Evolutionary conservation across 495 filamentous ascomycete species (phyloP), one percentile per base, ranked within the genome.

Genomic region (Apodospora peruviana): DNA sequence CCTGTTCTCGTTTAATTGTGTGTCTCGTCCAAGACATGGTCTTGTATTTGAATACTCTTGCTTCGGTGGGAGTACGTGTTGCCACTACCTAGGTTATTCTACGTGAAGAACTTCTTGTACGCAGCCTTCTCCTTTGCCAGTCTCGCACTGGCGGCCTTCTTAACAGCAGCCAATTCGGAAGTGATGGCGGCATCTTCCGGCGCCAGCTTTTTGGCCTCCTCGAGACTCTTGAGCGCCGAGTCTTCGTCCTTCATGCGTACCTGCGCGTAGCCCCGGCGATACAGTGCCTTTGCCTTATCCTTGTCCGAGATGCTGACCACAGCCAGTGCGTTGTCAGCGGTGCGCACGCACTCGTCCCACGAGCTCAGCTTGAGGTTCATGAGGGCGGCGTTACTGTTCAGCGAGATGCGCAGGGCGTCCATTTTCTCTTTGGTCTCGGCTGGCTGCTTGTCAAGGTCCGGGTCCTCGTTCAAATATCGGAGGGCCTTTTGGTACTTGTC

Each of bases 401-500:
- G 70, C 32, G 62, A 65, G 39, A 59, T 38, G 46, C 61, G 66
- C 29, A 99, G 75, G 20, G 81, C 71, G 55, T 82, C 82, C 49
- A 95, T 70, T 58, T 87, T 73, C 41, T 71, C 61, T 40, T 77
- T 79, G 27, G 86, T 74, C 38, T 89, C 86, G 35, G 75, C 71
- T 29, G 84, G 73, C 51, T 90, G 88, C 2, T 75, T 70, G 16
- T 90, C 83, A 18, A 83, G 68, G 42, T 83, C 81, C 10, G 88
- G 85, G 62, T 93, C 87, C 70, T 96, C 90, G 64, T 90, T 88
- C 50, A 96, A 69, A 61, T 97, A 99, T 53, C 93, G 86, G 46
- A 99, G 68, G n/a, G 81, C 91, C 73, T 99, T 99, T 69, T 95
- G 87, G 72, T 99, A 99, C 74, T 99, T 99, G 36, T 87, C 87